Evolutionary conservation across 768 basidiomycete species (phyloP), one percentile per base, ranked within the genome.

Genomic region (Pholiota microspora): DNA sequence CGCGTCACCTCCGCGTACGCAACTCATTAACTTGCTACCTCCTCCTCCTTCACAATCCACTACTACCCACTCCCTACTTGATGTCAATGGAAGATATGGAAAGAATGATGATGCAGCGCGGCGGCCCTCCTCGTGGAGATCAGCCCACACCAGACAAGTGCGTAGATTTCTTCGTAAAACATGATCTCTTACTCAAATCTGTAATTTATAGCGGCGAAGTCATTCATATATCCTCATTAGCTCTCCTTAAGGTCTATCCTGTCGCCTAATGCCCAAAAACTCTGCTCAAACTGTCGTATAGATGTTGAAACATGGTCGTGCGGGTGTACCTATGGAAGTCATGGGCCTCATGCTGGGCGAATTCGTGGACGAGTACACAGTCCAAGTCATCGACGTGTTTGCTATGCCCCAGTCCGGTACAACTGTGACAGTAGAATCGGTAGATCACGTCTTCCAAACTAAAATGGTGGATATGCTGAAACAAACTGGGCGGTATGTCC

Each of bases 381-480:
- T 96, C 44, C 88, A 94, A 71, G 89, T 94, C 38, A 88, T 95
- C 69, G 96, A 98, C 68, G 96, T 98, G 57, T 98, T 98, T 64
- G 96, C 96, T 42, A 98, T 98, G 96, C 96, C 96, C 44, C 96
- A 98, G 64, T 94, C 92, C 13, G 96, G 96, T 58, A 98, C 96
- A 15, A 95, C 93, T 0, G 96, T 98, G 38, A 94, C 93, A 46
- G 95, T 98, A 57, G 95, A 98, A 72, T 96, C 95, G 7, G 94
- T 96, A 1, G 97, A 99, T 72, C 94, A 98, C 63, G 97, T 98
- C 47, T 99, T 98, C 73, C 97, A 99, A 71, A 87, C 86, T 3
- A 98, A 88, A 73, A 98, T 98, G 97, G 76, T 97, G 48, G 97
- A 98, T 52, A 98, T 98, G 95, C 72, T 99, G 64, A 98, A 99